Evolutionary conservation across 306 rosid species (phyloP).

Genomic region (Cicer arietinum): DNA sequence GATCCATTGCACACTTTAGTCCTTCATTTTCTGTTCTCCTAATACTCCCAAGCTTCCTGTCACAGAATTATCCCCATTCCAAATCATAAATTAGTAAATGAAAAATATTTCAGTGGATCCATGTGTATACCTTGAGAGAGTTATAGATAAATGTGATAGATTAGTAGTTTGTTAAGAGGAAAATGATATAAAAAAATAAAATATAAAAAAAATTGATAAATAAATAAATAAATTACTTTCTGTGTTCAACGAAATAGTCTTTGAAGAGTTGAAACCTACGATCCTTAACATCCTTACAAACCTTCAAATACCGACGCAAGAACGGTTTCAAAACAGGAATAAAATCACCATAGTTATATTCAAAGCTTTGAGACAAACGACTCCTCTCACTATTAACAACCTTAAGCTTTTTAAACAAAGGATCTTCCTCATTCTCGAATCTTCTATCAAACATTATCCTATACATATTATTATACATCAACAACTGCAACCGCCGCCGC

Average conservation of each 20-base stretch:
- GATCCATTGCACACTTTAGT: slow-evolving; percentile 85
- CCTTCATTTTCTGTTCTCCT: slow-evolving; percentile 55
- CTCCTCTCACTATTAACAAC: slow-evolving; percentile 83
- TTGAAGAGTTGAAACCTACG: slow-evolving; percentile 78
- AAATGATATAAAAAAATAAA: no score
- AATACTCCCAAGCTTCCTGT: slow-evolving; percentile 70
- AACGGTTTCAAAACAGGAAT: slow-evolving; percentile 88
- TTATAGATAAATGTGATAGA: no score
- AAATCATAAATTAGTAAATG: no score
- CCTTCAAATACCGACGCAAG: slow-evolving; percentile 73
- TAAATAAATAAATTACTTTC: slow-evolving; percentile 58
- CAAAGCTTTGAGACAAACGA: slow-evolving; percentile 89
- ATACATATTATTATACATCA: slow-evolving; percentile 97
- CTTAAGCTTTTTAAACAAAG: slow-evolving; percentile 59
- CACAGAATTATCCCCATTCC: neutral
- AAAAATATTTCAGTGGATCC: no score
- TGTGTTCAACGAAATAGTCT: slow-evolving; percentile 79
- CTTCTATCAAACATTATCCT: slow-evolving; percentile 83
- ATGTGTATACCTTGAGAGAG: no score
- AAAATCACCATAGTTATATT: slow-evolving; percentile 85
- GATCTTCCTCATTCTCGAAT: slow-evolving; percentile 79
- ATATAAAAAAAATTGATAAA: no score
- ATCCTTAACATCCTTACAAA: slow-evolving; percentile 85
- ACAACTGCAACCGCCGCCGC: slow-evolving; percentile 65
- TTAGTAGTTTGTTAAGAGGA: no score